Evolutionary conservation across 2,329 filamentous ascomycete species (phyloP).

Genomic region (Colletotrichum cuscutae): DNA sequence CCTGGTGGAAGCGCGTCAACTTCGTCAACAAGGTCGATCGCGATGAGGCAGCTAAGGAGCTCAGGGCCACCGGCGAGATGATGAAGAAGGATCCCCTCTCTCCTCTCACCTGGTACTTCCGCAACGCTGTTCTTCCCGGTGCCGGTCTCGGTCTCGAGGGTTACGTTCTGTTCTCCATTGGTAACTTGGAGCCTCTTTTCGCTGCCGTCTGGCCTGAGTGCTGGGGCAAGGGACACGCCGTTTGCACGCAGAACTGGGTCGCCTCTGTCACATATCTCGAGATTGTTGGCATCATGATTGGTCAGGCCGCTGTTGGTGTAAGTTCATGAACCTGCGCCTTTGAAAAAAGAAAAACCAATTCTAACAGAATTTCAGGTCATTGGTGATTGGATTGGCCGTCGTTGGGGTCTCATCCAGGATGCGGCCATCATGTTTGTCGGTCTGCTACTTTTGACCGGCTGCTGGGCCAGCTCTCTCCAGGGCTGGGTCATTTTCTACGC

Average conservation of each 20-base stretch:
- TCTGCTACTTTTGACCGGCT: slow-evolving; percentile 89
- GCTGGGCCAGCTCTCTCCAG: slow-evolving; percentile 87
- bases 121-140: slow-evolving; percentile 91
- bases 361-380: slow-evolving; percentile 53
- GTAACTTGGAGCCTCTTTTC: slow-evolving; percentile 89
- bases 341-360: neutral
- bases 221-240: slow-evolving; percentile 72
- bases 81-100: slow-evolving; percentile 87
- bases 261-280: slow-evolving; percentile 90
- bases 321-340: slow-evolving; percentile 39
- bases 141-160: slow-evolving; percentile 93
- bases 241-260: slow-evolving; percentile 84
- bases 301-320: slow-evolving; percentile 88
- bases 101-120: slow-evolving; percentile 86
- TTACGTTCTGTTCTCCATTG: slow-evolving; percentile 97
- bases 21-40: slow-evolving; percentile 83
- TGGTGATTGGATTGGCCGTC: slow-evolving; percentile 83
- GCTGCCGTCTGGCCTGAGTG: slow-evolving; percentile 78
- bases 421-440: slow-evolving; percentile 93
- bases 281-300: slow-evolving; percentile 93
- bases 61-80: slow-evolving; percentile 76
- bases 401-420: slow-evolving; percentile 96
- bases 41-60: slow-evolving; percentile 75
- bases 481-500: slow-evolving; percentile 98
- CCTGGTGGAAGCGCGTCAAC: slow-evolving; percentile 72